Conservation (phyloP, 73 alveolate species). For the Symbiodinium natans region DNA sequence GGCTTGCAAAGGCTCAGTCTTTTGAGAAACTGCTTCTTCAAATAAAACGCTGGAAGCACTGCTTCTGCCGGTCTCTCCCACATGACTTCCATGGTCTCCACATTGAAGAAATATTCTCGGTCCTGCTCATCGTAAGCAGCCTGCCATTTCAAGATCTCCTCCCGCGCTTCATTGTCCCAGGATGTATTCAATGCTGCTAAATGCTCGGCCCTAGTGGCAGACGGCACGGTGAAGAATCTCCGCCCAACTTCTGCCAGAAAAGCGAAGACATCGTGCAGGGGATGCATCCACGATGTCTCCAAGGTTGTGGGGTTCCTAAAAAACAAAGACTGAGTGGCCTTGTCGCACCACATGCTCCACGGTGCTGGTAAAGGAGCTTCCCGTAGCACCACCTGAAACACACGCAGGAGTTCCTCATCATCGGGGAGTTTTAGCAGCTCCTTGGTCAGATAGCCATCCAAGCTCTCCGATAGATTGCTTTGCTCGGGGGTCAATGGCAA, state of each 20-base stretch:
- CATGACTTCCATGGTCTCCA: conserved; percentile 13
- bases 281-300: conserved; percentile 29
- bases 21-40: conserved; percentile 51
- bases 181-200: conserved; percentile 18
- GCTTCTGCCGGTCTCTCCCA: conserved; percentile 47
- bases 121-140: neutral
- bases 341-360: conserved; percentile 45
- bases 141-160: conserved; percentile 51
- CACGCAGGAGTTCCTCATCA: conserved; percentile 8
- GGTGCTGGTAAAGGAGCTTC: conserved; percentile 64
- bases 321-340: neutral
- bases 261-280: neutral
- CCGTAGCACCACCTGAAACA: neutral
- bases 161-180: conserved; percentile 30
- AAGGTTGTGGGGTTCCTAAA: neutral
- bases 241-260: conserved; percentile 14
- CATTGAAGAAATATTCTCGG: conserved; percentile 32
- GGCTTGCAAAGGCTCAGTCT: neutral
- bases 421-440: neutral
- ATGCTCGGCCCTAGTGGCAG: conserved; percentile 27
- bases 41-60: conserved; percentile 31
- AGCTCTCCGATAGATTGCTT: neutral
- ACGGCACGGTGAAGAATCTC: neutral
- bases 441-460: neutral
- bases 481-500: neutral